Evolutionary conservation across 2,329 filamentous ascomycete species (phyloP).

Genomic region (Colletotrichum theobromicola): DNA sequence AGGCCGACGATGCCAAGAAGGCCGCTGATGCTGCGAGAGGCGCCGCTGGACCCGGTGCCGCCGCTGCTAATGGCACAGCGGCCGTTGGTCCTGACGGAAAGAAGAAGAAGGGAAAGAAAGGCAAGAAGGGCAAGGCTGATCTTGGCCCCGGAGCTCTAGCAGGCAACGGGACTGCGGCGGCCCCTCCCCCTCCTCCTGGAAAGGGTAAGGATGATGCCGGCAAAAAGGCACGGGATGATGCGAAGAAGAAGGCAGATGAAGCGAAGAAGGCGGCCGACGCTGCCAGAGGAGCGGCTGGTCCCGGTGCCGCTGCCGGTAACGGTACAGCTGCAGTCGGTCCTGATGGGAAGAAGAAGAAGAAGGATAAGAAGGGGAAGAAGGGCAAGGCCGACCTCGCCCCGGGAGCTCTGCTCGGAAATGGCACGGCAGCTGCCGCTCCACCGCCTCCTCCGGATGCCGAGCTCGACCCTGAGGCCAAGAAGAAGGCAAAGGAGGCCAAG

Average conservation of each 20-base stretch:
- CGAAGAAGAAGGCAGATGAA: slow-evolving; percentile 2
- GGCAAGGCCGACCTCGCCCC: not conserved
- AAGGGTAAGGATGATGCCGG: not conserved
- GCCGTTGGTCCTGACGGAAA: not conserved
- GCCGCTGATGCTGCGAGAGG: not conserved
- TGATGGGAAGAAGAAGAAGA: not conserved
- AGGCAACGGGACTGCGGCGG: not conserved
- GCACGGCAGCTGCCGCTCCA: not conserved
- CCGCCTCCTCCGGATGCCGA: not conserved
- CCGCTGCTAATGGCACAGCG: not conserved
- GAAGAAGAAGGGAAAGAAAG: not conserved
- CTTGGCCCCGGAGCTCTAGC: not conserved
- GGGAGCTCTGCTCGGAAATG: not conserved
- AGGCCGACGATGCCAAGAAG: slow-evolving; percentile 3
- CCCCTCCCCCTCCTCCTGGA: not conserved
- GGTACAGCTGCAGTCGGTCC: not conserved
- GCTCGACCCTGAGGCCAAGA: not conserved
- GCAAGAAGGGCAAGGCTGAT: not conserved
- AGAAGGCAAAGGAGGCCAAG: slow-evolving; percentile 10
- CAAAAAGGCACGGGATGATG: not conserved
- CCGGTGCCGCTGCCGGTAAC: not conserved
- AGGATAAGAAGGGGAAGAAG: not conserved
- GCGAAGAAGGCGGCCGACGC: not conserved
- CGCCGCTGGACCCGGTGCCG: not conserved
- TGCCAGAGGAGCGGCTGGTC: not conserved